Evolutionary conservation across 495 filamentous ascomycete genomes (phyloP).

Genomic region (Aspergillus nanangensis): DNA sequence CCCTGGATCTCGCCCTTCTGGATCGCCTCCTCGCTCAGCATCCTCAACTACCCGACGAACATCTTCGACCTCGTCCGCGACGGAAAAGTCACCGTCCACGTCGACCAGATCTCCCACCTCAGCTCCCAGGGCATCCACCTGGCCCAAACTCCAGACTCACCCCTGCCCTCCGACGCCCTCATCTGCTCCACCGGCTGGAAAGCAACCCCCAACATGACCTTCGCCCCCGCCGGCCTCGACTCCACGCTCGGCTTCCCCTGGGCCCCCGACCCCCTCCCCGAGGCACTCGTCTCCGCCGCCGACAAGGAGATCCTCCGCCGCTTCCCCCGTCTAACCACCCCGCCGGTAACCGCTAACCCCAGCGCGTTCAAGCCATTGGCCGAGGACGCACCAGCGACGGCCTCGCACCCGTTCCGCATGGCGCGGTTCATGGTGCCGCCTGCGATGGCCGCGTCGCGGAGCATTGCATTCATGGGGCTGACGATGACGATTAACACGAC

Average conservation of each 20-base stretch:
- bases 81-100: constrained; percentile 56
- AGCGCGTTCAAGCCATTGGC: constrained; percentile 25
- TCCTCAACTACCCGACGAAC: constrained; percentile 65
- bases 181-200: constrained; percentile 69
- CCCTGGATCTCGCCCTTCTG: constrained; percentile 64
- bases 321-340: constrained; percentile 58
- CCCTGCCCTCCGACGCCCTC: constrained; percentile 48
- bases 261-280: constrained; percentile 22
- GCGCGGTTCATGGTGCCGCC: constrained; percentile 70
- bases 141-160: constrained; percentile 30
- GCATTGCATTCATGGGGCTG: constrained; percentile 64
- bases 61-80: constrained; percentile 58
- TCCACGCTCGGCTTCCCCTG: constrained; percentile 37
- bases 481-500: constrained; percentile 60
- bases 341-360: constrained; percentile 30
- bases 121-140: constrained; percentile 48
- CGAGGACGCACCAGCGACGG: constrained; percentile 25
- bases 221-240: constrained; percentile 49
- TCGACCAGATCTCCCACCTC: constrained; percentile 56
- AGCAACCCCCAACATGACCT: constrained; percentile 56
- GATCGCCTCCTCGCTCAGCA: constrained; percentile 55
- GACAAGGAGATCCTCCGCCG: constrained; percentile 62
- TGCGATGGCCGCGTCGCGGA: constrained; percentile 48
- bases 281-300: constrained; percentile 34
- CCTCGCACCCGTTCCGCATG: constrained; percentile 45